These are phyloP conservation scores for Curvularia lunata DNA, from an alignment of 2,329 filamentous ascomycete genomes.

Conservation along the genomic window DNA sequence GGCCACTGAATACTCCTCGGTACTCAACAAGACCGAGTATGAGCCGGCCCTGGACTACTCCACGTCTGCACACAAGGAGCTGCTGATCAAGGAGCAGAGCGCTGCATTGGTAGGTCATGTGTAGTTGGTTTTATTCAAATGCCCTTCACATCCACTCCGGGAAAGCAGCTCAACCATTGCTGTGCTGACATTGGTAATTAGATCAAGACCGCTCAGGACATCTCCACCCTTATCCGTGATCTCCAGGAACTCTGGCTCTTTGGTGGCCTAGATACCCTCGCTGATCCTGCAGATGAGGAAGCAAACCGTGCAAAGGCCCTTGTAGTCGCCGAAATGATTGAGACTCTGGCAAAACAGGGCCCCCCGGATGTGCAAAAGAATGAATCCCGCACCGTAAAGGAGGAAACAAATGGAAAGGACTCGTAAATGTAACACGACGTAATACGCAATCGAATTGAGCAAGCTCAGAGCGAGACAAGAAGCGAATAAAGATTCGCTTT, in stretches of 20 bases:
- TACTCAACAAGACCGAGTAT: constrained; percentile 14
- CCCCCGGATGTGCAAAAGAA: constrained; percentile 9
- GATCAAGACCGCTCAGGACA: constrained; percentile 68
- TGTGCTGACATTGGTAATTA: constrained; percentile 4
- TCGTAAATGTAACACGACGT: not conserved
- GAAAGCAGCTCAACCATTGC: not conserved
- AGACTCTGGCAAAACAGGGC: constrained; percentile 29
- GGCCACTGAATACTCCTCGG: constrained; percentile 22
- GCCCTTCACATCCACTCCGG: not conserved
- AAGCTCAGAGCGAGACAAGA: not conserved
- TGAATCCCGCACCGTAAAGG: not conserved
- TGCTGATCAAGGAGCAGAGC: constrained; percentile 65
- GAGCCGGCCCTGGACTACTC: constrained; percentile 57
- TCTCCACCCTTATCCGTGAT: constrained; percentile 64
- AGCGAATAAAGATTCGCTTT: not conserved
- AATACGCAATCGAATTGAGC: no score
- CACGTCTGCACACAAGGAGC: constrained; percentile 62
- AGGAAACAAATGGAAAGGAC: constrained; percentile 3
- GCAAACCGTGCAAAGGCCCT: constrained; percentile 26
- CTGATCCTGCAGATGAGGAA: constrained; percentile 37
- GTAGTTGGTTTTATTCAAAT: not conserved
- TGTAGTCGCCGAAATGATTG: constrained; percentile 32
- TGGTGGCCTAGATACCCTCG: constrained; percentile 65
- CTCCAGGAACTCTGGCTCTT: constrained; percentile 73
- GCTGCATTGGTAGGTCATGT: constrained; percentile 59